Evolutionary conservation across 768 basidiomycete genomes (phyloP).

Genomic region (Pleurotus salmoneostramineus): DNA sequence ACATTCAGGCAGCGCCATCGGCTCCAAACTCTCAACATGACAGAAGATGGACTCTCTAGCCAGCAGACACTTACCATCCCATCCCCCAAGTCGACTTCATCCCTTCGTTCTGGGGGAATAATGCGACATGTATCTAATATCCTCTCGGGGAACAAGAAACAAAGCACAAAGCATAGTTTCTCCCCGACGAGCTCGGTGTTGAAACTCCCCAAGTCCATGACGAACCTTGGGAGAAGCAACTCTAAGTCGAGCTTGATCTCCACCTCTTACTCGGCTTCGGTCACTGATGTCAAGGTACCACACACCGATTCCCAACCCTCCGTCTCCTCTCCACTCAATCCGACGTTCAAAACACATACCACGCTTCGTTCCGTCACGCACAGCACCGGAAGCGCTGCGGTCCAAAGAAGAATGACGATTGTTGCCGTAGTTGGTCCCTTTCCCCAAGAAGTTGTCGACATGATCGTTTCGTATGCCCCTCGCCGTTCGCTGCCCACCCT

Average conservation of each 20-base stretch:
- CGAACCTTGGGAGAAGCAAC: background rate
- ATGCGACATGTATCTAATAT: constrained; percentile 7
- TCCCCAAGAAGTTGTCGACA: background rate
- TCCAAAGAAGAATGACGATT: background rate
- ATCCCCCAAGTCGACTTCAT: constrained; percentile 1
- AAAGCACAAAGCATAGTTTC: background rate
- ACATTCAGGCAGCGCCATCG: constrained; percentile 7
- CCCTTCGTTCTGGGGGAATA: background rate
- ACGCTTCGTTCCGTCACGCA: background rate
- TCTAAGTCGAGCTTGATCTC: constrained; percentile 5
- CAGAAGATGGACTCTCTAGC: background rate
- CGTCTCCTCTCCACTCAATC: background rate
- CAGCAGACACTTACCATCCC: background rate
- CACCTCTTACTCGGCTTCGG: background rate
- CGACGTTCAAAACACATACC: background rate
- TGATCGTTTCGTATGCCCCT: constrained; percentile 22
- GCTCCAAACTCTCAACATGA: constrained; percentile 3
- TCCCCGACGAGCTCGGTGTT: constrained; percentile 1
- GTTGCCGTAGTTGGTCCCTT: background rate
- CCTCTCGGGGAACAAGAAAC: constrained; percentile 6
- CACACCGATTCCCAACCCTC: background rate
- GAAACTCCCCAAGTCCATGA: constrained; percentile 1
- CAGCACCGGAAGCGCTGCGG: background rate
- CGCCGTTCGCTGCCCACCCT: constrained; percentile 21
- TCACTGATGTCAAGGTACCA: background rate